Evolutionary conservation across 306 rosid genomes (phyloP), one percentile per base, ranked within the genome.

Genomic region (Prunus persica): DNA sequence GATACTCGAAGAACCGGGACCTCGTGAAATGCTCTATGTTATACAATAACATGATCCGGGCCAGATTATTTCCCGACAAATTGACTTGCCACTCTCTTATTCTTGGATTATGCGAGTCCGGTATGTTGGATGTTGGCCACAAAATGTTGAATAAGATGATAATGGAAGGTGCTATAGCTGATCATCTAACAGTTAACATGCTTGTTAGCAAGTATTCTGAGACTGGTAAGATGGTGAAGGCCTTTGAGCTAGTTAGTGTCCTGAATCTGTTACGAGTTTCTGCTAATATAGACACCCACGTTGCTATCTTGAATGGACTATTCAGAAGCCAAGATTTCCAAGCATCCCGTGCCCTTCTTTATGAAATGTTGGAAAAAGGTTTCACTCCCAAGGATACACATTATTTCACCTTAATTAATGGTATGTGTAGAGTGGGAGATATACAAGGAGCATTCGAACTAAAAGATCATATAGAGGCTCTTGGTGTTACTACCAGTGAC

Each of bases 341-440:
- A 51, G 76, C 86, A 78, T 90, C 90, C 11, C 81, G 76, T 75
- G 30, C 8, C 45, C 28, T 89, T 82, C 79, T 91, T 76, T 88
- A 78, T 65, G 86, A 81, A 77, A 65, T 91, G 90, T 68, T 85
- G 83, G 88, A 81, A 71, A 88, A 65, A 61, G 89, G 97, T 77
- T 89, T 58, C 52, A 62, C 80, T 77, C 97, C 94, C 57, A 82
- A 87, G 27, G 67, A 78, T 85, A 83, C 76, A 67, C 93, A 85
- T 72, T 89, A 80, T 79, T 78, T 70, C 82, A 88, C 91, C 51
- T 67, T 91, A 81, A 80, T 91, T 72, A 91, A 84, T 72, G 90
- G 89, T 61, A 82, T 88, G 92, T 88, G 91, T 71, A 88, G 97
- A 86, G 89, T 82, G 79, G 92, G 94, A 74, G 86, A 89, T 70